A percentile compares a stretch with the other conserved stretches of the same genome.
These are phyloP conservation scores for Emmonsiellopsis sp. DNA, from an alignment of 2,329 filamentous ascomycete species.

Conservation along the genomic window DNA sequence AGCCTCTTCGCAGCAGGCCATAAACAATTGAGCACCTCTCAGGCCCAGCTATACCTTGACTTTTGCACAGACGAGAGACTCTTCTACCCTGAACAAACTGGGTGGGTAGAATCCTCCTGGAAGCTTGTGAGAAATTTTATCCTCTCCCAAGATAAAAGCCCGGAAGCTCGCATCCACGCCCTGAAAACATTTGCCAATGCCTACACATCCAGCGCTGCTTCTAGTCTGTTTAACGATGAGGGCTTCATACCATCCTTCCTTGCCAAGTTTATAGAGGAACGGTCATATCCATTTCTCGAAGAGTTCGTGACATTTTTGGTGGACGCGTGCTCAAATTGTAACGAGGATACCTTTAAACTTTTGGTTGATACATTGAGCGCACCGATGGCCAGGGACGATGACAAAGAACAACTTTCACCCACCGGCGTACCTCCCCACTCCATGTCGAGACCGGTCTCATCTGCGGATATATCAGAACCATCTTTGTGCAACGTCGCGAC, in stretches of 20 bases:
- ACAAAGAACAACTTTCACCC: slow-evolving; percentile 17
- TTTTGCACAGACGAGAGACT: slow-evolving; percentile 24
- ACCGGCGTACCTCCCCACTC: slow-evolving; percentile 33
- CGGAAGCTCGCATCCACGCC: slow-evolving; percentile 30
- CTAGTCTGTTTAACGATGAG: slow-evolving; percentile 22
- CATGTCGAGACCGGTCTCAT: slow-evolving; percentile 22
- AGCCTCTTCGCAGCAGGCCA: slow-evolving; percentile 28
- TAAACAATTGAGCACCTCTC: slow-evolving; percentile 27
- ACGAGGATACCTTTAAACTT: slow-evolving; percentile 23
- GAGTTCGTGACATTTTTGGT: slow-evolving; percentile 30
- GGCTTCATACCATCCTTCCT: slow-evolving; percentile 25
- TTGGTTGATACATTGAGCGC: slow-evolving; percentile 25
- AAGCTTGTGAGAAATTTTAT: slow-evolving; percentile 29
- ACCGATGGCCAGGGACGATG: slow-evolving; percentile 26
- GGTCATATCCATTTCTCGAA: slow-evolving; percentile 29
- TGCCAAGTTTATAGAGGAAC: slow-evolving; percentile 26
- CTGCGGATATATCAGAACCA: slow-evolving; percentile 20
- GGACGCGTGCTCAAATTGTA: slow-evolving; percentile 21
- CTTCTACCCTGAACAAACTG: slow-evolving; percentile 23
- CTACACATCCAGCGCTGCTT: slow-evolving; percentile 21
- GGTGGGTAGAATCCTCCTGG: slow-evolving; percentile 26
- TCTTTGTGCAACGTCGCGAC: slow-evolving; percentile 54
- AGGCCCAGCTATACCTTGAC: slow-evolving; percentile 29
- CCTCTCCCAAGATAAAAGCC: slow-evolving; percentile 26
- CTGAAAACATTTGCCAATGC: slow-evolving; percentile 31